These are phyloP conservation scores for Antrodiella citrinella DNA, from an alignment of 768 basidiomycete genomes.

Conservation along the genomic window DNA sequence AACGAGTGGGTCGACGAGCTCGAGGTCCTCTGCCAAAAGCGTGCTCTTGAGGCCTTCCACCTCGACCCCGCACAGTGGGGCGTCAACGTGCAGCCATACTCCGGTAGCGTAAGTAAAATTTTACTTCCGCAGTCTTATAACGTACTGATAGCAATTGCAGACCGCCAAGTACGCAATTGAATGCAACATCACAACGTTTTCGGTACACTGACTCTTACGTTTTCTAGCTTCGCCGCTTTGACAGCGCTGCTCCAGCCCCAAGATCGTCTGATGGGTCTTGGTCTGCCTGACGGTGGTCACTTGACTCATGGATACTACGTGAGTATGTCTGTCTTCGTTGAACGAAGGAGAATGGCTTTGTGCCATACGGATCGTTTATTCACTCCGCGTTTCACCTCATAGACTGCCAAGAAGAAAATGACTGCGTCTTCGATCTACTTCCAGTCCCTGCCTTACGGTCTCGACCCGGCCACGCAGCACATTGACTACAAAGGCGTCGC, in stretches of 20 bases:
- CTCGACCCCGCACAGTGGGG: conserved; percentile 92
- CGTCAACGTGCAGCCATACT: conserved; percentile 99
- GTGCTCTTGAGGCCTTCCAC: conserved; percentile 93
- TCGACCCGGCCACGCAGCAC: conserved; percentile 75
- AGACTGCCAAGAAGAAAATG: conserved; percentile 99
- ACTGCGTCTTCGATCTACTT: conserved; percentile 99
- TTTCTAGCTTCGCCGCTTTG: conserved; percentile 82
- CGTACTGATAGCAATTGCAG: conserved; percentile 29
- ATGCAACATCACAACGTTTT: background rate
- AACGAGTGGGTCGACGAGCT: conserved; percentile 98
- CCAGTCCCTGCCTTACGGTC: conserved; percentile 93
- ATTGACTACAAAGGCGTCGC: conserved; percentile 82
- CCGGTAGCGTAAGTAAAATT: conserved; percentile 64
- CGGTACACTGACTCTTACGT: conserved; percentile 8
- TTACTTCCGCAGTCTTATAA: background rate
- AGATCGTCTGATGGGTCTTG: conserved; percentile 98
- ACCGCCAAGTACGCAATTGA: conserved; percentile 72
- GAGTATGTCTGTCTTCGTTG: conserved; percentile 21
- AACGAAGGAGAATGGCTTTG: too few relatives aligned
- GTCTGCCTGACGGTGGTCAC: conserved; percentile 95
- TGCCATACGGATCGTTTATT: background rate
- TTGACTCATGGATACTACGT: conserved; percentile 97
- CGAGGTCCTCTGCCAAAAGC: conserved; percentile 89
- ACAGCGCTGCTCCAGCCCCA: conserved; percentile 95
- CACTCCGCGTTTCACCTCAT: conserved; percentile 5